These are phyloP conservation scores for Calonectria hongkongensis DNA, from an alignment of 2,329 filamentous ascomycete species.

Conservation along the genomic window DNA sequence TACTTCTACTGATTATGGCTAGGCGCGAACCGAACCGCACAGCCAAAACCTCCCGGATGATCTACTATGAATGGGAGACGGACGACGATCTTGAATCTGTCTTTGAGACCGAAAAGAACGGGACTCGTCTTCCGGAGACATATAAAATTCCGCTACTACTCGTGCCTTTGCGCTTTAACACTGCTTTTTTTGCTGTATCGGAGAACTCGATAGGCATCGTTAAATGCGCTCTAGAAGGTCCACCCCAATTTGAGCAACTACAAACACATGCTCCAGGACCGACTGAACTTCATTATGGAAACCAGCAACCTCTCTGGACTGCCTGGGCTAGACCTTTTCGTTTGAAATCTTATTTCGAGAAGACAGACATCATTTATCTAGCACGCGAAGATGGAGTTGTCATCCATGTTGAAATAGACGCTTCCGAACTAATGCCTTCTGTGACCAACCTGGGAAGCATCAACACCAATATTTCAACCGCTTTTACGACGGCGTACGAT, in stretches of 20 bases:
- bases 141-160: conserved; percentile 80
- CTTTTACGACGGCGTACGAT: conserved; percentile 85
- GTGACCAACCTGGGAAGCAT: conserved; percentile 76
- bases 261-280: conserved; percentile 62
- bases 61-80: conserved; percentile 77
- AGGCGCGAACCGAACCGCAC: conserved; percentile 60
- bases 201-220: conserved; percentile 75
- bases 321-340: conserved; percentile 89
- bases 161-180: conserved; percentile 82
- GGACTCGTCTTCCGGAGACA: conserved; percentile 69
- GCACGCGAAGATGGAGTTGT: conserved; percentile 91
- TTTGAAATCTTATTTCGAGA: conserved; percentile 75
- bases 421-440: conserved; percentile 72
- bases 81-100: conserved; percentile 68
- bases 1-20: conserved; percentile 81
- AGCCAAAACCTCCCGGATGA: conserved; percentile 66
- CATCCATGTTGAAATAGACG: conserved; percentile 81
- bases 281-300: conserved; percentile 68
- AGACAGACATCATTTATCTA: conserved; percentile 87
- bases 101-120: conserved; percentile 67
- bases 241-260: conserved; percentile 68
- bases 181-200: conserved; percentile 82
- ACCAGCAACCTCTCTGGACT: conserved; percentile 80
- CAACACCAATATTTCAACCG: conserved; percentile 85
- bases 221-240: conserved; percentile 71